Percentiles rank a stretch among this genome's conserved stretches.
Evolutionary conservation across 139 green algal species (phyloP).

Genomic region (Coccomyxa sp.): DNA sequence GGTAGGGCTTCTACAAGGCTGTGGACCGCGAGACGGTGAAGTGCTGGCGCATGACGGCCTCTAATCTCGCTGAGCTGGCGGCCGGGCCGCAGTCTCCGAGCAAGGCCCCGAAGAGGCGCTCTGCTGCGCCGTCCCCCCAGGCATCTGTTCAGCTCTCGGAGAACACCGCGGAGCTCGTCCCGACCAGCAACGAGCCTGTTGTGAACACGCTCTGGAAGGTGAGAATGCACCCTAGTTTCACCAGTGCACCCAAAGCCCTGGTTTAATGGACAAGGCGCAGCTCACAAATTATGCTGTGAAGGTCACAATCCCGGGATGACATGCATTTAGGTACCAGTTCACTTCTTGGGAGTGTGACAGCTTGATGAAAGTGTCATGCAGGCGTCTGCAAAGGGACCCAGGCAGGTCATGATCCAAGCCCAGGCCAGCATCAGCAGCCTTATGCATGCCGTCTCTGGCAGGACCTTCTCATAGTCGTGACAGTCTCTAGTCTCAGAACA

Average conservation of each 20-base stretch:
- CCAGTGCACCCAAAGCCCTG: not conserved
- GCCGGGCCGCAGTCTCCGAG: not conserved
- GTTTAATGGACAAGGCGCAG: not conserved
- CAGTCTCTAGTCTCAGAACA: no score
- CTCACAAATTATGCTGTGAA: not conserved
- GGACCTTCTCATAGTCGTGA: no score
- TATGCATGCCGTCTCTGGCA: not conserved
- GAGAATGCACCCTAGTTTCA: not conserved
- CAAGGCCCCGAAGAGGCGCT: not conserved
- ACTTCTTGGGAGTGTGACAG: not conserved
- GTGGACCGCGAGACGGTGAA: slow-evolving; percentile 21
- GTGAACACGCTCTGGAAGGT: not conserved
- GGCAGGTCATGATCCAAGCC: not conserved
- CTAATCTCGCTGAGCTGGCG: slow-evolving; percentile 20
- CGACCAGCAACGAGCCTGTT: not conserved
- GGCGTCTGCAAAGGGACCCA: not conserved
- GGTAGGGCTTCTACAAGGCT: slow-evolving; percentile 24
- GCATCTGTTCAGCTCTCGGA: not conserved
- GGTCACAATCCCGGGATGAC: not conserved
- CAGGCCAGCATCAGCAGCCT: not conserved
- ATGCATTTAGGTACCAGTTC: not conserved
- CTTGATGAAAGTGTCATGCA: not conserved
- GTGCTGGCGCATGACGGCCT: slow-evolving; percentile 24
- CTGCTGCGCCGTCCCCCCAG: not conserved
- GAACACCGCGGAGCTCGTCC: not conserved